Conservation (phyloP, 2,329 filamentous ascomycete species). For the Spiromastix sp. region DNA sequence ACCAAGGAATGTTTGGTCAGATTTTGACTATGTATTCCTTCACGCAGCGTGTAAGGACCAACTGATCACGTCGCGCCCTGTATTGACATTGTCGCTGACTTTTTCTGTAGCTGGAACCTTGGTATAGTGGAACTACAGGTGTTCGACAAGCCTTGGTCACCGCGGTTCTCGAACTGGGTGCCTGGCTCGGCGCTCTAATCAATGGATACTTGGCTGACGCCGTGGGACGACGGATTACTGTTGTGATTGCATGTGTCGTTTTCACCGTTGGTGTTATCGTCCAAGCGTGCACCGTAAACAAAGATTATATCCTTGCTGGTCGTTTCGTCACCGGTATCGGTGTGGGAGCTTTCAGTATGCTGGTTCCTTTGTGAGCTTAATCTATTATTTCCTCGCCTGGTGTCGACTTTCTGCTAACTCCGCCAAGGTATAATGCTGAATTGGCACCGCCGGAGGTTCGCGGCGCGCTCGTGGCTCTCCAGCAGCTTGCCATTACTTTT, state of each 20-base stretch:
- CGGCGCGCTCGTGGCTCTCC: constrained; percentile 29
- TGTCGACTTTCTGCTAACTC: no score
- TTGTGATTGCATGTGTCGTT: constrained; percentile 58
- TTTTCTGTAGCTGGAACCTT: no score
- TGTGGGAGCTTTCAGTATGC: constrained; percentile 30
- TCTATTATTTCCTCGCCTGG: no score
- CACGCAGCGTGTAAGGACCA: constrained; percentile 32
- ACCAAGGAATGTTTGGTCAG: constrained; percentile 68
- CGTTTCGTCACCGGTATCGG: constrained; percentile 32
- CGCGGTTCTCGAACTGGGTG: constrained; percentile 33
- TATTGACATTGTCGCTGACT: no score
- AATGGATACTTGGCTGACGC: constrained; percentile 28
- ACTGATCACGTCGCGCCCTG: neutral
- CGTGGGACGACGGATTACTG: constrained; percentile 61
- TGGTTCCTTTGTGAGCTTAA: constrained; percentile 30
- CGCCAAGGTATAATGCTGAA: constrained; percentile 27
- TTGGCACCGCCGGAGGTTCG: constrained; percentile 30
- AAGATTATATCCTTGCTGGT: constrained; percentile 39
- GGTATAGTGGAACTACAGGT: constrained; percentile 15
- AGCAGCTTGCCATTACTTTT: constrained; percentile 32
- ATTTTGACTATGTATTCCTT: constrained; percentile 46
- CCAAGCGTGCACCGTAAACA: constrained; percentile 55
- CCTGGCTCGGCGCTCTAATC: constrained; percentile 27
- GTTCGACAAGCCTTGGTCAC: constrained; percentile 23
- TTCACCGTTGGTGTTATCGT: constrained; percentile 64